These are phyloP conservation scores for Geotrichum macrosporum DNA, from an alignment of 1,139 yeast species.

Conservation along the genomic window DNA sequence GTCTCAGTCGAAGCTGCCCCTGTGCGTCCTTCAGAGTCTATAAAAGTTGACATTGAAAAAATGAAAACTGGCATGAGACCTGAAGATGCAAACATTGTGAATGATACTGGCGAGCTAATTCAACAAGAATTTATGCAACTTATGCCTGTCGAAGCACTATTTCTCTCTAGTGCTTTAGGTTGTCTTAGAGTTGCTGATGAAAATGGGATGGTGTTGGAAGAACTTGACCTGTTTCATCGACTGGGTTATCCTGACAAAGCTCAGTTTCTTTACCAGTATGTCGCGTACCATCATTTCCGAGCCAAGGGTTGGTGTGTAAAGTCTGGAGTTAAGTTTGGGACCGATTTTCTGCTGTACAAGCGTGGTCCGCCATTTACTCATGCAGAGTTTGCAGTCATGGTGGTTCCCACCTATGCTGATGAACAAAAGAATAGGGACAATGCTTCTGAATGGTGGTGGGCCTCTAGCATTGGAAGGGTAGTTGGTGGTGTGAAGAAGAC, in stretches of 20 bases:
- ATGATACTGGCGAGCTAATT: conserved; percentile 40
- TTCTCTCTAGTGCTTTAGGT: conserved; percentile 53
- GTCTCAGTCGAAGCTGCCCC: conserved; percentile 30
- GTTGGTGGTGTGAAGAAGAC: conserved; percentile 83
- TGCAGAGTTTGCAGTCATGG: conserved; percentile 71
- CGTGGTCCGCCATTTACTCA: conserved; percentile 95
- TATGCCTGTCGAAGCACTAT: conserved; percentile 72
- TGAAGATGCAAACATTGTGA: conserved; percentile 33
- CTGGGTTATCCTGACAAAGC: conserved; percentile 18
- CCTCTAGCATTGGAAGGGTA: conserved; percentile 69
- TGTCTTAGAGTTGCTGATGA: conserved; percentile 32
- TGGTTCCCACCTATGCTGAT: conserved; percentile 43
- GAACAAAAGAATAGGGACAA: conserved; percentile 29
- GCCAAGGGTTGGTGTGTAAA: conserved; percentile 94
- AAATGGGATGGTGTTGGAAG: conserved; percentile 17
- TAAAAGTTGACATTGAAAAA: conserved; percentile 17
- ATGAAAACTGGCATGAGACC: conserved; percentile 16
- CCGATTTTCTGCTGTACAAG: conserved; percentile 72
- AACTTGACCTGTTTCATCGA: conserved; percentile 21
- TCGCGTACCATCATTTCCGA: conserved; percentile 80
- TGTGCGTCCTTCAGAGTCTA: conserved; percentile 21
- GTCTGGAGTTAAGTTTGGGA: conserved; percentile 87
- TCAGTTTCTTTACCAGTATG: conserved; percentile 46
- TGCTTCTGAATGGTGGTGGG: conserved; percentile 54
- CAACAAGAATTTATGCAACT: conserved; percentile 67